Evolutionary conservation across 176 grass and related monocot genomes (phyloP), one percentile per base, ranked within the genome.

Genomic region (Avena insularis): DNA sequence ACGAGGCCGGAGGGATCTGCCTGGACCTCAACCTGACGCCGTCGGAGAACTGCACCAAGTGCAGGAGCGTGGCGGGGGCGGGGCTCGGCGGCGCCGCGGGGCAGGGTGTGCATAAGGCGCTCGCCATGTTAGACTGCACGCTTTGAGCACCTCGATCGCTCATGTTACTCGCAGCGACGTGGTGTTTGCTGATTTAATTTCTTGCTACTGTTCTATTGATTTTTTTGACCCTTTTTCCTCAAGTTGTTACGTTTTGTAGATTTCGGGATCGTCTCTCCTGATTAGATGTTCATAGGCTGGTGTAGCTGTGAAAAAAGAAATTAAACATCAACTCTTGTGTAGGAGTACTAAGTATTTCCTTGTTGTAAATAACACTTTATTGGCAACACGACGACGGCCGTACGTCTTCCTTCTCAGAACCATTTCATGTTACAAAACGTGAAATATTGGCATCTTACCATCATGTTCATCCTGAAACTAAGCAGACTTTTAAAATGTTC

Each of bases 21-120:
- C 80, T 96, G 36, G 94, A 94, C 88, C 75, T 96, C 46, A 99
- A 94, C 86, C 80, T 95, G 62, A 88, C 96, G 84, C 96, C 96
- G 58, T 90, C 92, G 8, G 96, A 95, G 83, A 92, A 92, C 79
- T 86, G 91, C 82, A 85, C 86, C 66, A 86, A 89, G 83, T 95
- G 90, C 86, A 84, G 46, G 36, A 82, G 83, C 83, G 81, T 84
- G 12, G 33, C 78, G 25, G 88, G 78, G 20, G 33, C 78, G 25
- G 88, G 78, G 50, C 76, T 79, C 6, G 82, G 63, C 47, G 78
- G 9, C 27, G 89, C 79, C 17, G 89, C 82, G 9, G 82, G 17
- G 46, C 78, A 82, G 80, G 77, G 90, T 31, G 85, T 93, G 12
- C 83, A 87, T 71, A 89, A 95, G 83, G 77, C 91, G 84, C 91